phyloP scores from a whole-genome alignment of 1,284 basidiomycete species.

The Sanguinoderma infundibulare region DNA sequence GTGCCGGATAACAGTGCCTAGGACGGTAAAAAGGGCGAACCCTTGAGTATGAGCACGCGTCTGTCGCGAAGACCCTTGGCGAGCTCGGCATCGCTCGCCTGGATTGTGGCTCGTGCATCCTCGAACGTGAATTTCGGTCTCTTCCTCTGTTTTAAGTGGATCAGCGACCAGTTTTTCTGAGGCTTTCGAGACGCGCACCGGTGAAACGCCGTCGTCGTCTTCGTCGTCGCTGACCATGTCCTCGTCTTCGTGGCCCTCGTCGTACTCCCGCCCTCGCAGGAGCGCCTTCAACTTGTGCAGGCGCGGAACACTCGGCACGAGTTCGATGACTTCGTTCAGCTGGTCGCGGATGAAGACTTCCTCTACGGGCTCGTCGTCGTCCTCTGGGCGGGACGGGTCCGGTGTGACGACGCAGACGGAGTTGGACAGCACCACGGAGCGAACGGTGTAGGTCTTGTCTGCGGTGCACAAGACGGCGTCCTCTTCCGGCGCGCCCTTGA shows the following conservation, averaged over 20 bases:
- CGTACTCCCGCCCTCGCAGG: slow-evolving; percentile 70
- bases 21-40: slow-evolving; percentile 39
- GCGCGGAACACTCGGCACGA: slow-evolving; percentile 73
- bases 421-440: slow-evolving; percentile 87
- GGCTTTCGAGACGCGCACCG: slow-evolving; percentile 15
- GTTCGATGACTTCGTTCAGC: slow-evolving; percentile 79
- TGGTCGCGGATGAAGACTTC: slow-evolving; percentile 70
- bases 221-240: slow-evolving; percentile 41
- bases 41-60: slow-evolving; percentile 74
- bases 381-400: slow-evolving; percentile 39
- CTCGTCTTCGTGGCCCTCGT: slow-evolving; percentile 56
- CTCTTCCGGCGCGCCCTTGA: slow-evolving; percentile 82
- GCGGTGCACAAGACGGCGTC: slow-evolving; percentile 89
- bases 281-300: slow-evolving; percentile 69
- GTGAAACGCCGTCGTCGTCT: slow-evolving; percentile 14
- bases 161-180: background rate
- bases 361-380: slow-evolving; percentile 34
- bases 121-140: slow-evolving; percentile 56
- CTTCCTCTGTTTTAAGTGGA: slow-evolving; percentile 30
- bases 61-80: slow-evolving; percentile 63
- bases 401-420: slow-evolving; percentile 77
- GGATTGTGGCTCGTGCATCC: slow-evolving; percentile 66
- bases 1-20: too few species aligned
- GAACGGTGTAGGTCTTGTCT: slow-evolving; percentile 78
- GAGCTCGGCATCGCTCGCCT: slow-evolving; percentile 80